Percentiles rank a stretch among this genome's conserved stretches.
Conservation (phyloP, 2,329 filamentous ascomycete species). For the Cytospora schulzeri region DNA sequence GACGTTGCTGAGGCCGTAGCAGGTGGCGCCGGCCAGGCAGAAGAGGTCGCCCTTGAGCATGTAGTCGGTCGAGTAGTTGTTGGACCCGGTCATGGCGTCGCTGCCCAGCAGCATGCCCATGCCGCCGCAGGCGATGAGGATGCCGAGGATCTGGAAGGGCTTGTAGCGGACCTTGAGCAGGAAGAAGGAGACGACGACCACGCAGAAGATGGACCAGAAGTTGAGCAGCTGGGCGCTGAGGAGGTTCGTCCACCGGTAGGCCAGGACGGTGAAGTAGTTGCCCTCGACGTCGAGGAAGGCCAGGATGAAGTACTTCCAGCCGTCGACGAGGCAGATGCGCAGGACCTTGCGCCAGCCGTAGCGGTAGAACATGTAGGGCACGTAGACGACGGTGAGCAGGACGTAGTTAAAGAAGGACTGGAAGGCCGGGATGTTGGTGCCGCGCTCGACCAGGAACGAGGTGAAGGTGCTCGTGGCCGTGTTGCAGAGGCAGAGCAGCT, state of each 20-base stretch:
- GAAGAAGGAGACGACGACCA: constrained; percentile 81
- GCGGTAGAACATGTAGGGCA: constrained; percentile 73
- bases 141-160: constrained; percentile 79
- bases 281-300: constrained; percentile 93
- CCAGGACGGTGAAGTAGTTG: constrained; percentile 96
- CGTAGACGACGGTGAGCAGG: constrained; percentile 80
- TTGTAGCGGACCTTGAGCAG: constrained; percentile 90
- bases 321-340: constrained; percentile 65
- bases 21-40: constrained; percentile 82
- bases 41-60: constrained; percentile 92
- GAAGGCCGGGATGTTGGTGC: constrained; percentile 88
- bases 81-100: constrained; percentile 79
- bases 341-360: constrained; percentile 76
- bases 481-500: constrained; percentile 85
- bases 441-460: constrained; percentile 64
- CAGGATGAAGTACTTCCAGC: constrained; percentile 93
- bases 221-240: constrained; percentile 94
- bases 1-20: constrained; percentile 89
- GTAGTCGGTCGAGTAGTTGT: constrained; percentile 68
- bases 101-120: constrained; percentile 84
- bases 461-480: constrained; percentile 92
- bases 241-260: constrained; percentile 90
- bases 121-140: constrained; percentile 87
- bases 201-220: constrained; percentile 96
- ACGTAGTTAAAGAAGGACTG: constrained; percentile 96